Percentiles rank a stretch among this genome's conserved stretches.
These are phyloP conservation scores for Irpex sp. DNA, from an alignment of 1,284 basidiomycete species.

Conservation along the genomic window DNA sequence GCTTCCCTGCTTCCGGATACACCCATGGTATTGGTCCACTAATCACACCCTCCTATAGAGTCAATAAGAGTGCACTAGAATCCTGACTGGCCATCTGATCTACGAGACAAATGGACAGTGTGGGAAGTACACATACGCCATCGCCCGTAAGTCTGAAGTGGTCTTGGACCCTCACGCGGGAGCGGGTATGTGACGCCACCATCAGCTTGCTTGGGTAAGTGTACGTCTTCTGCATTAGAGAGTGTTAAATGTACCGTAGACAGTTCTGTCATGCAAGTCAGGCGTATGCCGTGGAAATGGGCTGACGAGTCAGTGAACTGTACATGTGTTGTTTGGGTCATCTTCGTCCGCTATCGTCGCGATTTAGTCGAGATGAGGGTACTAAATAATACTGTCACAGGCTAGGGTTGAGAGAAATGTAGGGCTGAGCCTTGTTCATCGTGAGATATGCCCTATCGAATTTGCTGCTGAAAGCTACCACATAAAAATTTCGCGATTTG, in stretches of 20 bases:
- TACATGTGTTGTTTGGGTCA: not conserved
- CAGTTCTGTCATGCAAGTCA: not conserved
- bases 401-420: too few relatives aligned
- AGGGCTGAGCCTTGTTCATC: too few relatives aligned
- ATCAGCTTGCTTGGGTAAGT: not conserved
- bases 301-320: not conserved
- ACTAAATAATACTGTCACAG: too few relatives aligned
- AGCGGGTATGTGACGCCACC: not conserved
- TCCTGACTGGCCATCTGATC: not conserved
- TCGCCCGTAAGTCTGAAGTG: not conserved
- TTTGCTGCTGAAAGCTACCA: too few relatives aligned
- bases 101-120: not conserved
- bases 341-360: not conserved
- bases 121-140: not conserved
- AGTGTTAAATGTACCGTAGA: not conserved
- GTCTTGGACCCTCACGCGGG: not conserved
- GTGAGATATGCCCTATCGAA: too few relatives aligned
- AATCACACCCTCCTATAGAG: not conserved
- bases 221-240: not conserved
- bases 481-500: too few relatives aligned
- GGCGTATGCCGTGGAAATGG: not conserved
- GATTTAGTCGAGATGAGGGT: not conserved
- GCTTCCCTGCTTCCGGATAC: too few relatives aligned
- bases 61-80: not conserved
- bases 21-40: not conserved